Evolutionary conservation across 2,329 filamentous ascomycete genomes (phyloP).

Genomic region (Xylariales sp.): DNA sequence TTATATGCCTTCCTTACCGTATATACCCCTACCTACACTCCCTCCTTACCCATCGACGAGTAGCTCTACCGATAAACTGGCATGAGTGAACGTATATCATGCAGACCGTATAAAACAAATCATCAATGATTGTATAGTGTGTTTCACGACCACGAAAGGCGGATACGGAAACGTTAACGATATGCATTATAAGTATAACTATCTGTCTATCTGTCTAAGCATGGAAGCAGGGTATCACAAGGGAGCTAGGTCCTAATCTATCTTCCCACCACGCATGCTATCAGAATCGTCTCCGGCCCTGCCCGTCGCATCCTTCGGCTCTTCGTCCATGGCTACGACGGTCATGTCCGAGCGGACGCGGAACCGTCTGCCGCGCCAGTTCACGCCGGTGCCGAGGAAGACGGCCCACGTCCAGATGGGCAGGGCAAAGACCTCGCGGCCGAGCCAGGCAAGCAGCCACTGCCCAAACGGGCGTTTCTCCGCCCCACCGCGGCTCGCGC

Average conservation of each 20-base stretch:
- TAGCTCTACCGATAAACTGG: too few species aligned
- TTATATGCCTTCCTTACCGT: too few species aligned
- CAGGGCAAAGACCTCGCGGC: constrained; percentile 82
- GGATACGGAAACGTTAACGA: neutral
- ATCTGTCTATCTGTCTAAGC: constrained; percentile 15
- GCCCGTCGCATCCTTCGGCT: constrained; percentile 8
- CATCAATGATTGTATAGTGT: too few species aligned
- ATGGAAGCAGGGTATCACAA: constrained; percentile 32
- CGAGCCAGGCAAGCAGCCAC: constrained; percentile 87
- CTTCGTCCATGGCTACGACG: constrained; percentile 63
- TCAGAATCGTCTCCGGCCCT: neutral
- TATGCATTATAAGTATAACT: constrained; percentile 6
- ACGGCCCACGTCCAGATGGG: constrained; percentile 94
- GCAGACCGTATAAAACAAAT: too few species aligned
- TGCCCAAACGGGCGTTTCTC: constrained; percentile 69
- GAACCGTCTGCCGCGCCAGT: constrained; percentile 87
- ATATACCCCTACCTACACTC: too few species aligned
- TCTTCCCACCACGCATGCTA: constrained; percentile 9
- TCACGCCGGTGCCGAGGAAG: constrained; percentile 85
- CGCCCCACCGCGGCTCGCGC: constrained; percentile 54
- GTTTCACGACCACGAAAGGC: too few species aligned
- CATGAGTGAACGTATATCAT: too few species aligned
- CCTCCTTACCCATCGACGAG: too few species aligned
- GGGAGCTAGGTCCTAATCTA: constrained; percentile 19
- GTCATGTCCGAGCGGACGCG: constrained; percentile 86